phyloP scores from a whole-genome alignment of 2,329 filamentous ascomycete genomes.

The Phoma herbarum region DNA sequence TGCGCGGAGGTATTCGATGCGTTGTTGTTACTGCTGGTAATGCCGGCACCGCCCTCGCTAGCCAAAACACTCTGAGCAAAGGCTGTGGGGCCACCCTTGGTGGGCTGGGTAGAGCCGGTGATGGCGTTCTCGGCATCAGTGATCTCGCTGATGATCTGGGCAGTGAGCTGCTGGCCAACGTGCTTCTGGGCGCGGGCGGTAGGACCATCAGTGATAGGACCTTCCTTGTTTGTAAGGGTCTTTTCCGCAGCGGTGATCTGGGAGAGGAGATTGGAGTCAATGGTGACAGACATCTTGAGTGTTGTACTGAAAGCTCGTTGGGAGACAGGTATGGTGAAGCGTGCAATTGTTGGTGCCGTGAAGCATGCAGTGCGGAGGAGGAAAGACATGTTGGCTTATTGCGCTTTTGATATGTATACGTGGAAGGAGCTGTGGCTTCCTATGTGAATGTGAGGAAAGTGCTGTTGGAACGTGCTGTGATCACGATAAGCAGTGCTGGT shows the following conservation, averaged over 20 bases:
- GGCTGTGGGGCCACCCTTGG: slow-evolving; percentile 52
- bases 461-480: not conserved
- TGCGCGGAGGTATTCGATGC: slow-evolving; percentile 11
- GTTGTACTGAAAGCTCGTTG: slow-evolving; percentile 28
- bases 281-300: slow-evolving; percentile 26
- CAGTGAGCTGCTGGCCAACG: slow-evolving; percentile 41
- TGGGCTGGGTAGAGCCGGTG: slow-evolving; percentile 44
- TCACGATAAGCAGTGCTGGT: not conserved
- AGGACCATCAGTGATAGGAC: slow-evolving; percentile 51
- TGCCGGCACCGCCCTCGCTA: not conserved
- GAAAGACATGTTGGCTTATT: slow-evolving; percentile 18
- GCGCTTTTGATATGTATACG: not conserved
- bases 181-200: slow-evolving; percentile 56
- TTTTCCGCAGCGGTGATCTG: slow-evolving; percentile 54
- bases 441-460: not conserved
- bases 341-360: slow-evolving; percentile 18
- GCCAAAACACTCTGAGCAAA: slow-evolving; percentile 45
- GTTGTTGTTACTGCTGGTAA: not conserved
- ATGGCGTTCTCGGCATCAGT: slow-evolving; percentile 54
- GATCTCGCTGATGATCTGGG: slow-evolving; percentile 52
- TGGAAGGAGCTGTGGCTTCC: not conserved
- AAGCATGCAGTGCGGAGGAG: slow-evolving; percentile 26
- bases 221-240: slow-evolving; percentile 47
- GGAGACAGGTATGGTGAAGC: slow-evolving; percentile 18
- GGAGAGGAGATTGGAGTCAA: slow-evolving; percentile 53